A percentile compares a stretch with the other conserved stretches of the same genome.
phyloP scores from a whole-genome alignment of 2,329 filamentous ascomycete species.

The Hypoxylon sp. region DNA sequence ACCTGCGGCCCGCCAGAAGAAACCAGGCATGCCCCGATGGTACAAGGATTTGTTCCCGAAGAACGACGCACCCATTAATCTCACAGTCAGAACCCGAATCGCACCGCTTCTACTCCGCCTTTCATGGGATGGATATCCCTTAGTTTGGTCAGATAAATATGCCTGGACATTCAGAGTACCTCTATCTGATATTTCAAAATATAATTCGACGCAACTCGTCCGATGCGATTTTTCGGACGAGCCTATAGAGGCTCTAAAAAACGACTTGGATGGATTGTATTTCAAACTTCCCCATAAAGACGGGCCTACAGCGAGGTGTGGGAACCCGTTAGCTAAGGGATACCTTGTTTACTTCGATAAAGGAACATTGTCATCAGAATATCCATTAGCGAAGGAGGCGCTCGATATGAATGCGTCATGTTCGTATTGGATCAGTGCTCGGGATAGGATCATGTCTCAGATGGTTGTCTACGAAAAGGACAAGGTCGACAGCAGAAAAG shows the following conservation, averaged over 20 bases:
- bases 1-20: conserved; percentile 87
- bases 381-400: conserved; percentile 90
- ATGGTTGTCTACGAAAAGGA: conserved; percentile 91
- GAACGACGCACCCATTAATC: conserved; percentile 75
- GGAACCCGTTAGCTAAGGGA: conserved; percentile 89
- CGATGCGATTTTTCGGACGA: conserved; percentile 84
- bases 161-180: conserved; percentile 93
- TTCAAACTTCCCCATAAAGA: conserved; percentile 98
- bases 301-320: conserved; percentile 86
- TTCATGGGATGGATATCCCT: conserved; percentile 88
- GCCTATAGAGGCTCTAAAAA: conserved; percentile 73
- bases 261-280: conserved; percentile 78
- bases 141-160: conserved; percentile 93
- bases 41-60: conserved; percentile 91
- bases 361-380: conserved; percentile 88
- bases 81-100: conserved; percentile 89
- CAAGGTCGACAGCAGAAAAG: conserved; percentile 49
- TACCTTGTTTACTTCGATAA: conserved; percentile 94
- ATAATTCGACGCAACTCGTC: conserved; percentile 78
- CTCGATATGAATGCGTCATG: conserved; percentile 99
- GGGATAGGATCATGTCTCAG: conserved; percentile 93
- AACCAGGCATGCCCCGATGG: conserved; percentile 94
- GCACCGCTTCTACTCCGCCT: conserved; percentile 87
- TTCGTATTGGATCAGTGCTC: conserved; percentile 98
- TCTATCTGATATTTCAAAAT: conserved; percentile 71